A percentile compares a stretch with the other conserved stretches of the same genome.
Evolutionary conservation across 2,329 filamentous ascomycete species (phyloP).

Genomic region (Lizonia empirigonia): DNA sequence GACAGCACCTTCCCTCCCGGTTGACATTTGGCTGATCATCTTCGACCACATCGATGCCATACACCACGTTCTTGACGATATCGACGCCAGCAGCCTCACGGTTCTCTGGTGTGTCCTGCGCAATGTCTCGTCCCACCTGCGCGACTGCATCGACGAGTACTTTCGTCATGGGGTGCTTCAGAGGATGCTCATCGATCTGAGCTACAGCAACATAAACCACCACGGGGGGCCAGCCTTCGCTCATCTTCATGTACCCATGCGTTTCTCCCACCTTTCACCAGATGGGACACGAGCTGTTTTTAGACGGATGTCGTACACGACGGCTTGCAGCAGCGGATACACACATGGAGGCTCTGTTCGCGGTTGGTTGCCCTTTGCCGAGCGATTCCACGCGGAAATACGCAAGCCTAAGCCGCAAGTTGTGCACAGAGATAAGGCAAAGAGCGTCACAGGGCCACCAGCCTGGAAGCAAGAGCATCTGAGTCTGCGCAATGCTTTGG

Average conservation of each 20-base stretch:
- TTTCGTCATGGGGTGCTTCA: constrained; percentile 22
- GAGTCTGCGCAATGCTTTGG: constrained; percentile 11
- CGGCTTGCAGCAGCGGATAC: not conserved
- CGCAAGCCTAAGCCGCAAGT: constrained; percentile 9
- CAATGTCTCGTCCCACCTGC: constrained; percentile 22
- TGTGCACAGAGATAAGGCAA: constrained; percentile 12
- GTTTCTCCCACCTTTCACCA: constrained; percentile 19
- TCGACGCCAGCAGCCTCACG: constrained; percentile 16
- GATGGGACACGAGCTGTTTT: constrained; percentile 19
- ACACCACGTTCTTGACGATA: constrained; percentile 1
- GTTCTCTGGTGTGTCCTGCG: constrained; percentile 24
- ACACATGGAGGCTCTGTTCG: constrained; percentile 16
- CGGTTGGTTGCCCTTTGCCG: constrained; percentile 29
- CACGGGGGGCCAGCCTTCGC: constrained; percentile 11
- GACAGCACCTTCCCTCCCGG: constrained; percentile 7
- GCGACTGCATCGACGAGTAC: constrained; percentile 26
- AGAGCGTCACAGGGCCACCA: constrained; percentile 5
- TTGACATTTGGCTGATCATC: constrained; percentile 29
- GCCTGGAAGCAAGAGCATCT: constrained; percentile 22
- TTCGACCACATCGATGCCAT: constrained; percentile 16
- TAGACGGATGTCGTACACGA: constrained; percentile 13
- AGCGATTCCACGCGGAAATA: constrained; percentile 22
- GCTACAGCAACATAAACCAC: constrained; percentile 27
- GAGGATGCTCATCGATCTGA: constrained; percentile 20
- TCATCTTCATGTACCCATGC: constrained; percentile 26